Percentiles rank a stretch among this genome's conserved stretches.
Evolutionary conservation across 495 filamentous ascomycete genomes (phyloP).

Genomic region (Jackrogersella minutella): DNA sequence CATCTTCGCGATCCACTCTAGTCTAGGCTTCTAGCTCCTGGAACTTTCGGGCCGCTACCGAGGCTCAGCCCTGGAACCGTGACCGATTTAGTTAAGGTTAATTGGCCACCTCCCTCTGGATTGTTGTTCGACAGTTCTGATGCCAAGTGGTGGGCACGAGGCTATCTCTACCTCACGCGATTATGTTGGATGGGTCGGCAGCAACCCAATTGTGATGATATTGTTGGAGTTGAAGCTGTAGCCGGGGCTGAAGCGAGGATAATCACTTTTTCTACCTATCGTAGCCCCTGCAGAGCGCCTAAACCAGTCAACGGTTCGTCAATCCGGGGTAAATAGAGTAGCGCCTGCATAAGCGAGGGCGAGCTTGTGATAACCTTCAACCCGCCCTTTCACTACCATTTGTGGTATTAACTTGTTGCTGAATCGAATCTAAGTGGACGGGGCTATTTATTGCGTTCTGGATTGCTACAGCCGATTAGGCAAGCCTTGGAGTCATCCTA

Average conservation of each 20-base stretch:
- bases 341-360: slow-evolving; percentile 35
- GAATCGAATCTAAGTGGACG: neutral
- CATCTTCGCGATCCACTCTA: slow-evolving; percentile 15
- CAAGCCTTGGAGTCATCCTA: neutral
- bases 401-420: neutral
- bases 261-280: neutral
- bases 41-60: slow-evolving; percentile 20
- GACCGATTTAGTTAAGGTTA: neutral
- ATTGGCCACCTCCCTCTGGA: neutral
- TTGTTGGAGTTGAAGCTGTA: slow-evolving; percentile 4
- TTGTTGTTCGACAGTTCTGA: neutral
- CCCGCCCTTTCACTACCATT: neutral
- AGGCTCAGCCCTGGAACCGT: neutral
- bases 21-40: slow-evolving; percentile 7
- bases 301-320: slow-evolving; percentile 2
- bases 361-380: slow-evolving; percentile 13
- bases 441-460: neutral
- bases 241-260: slow-evolving; percentile 6
- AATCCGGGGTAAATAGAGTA: slow-evolving; percentile 29
- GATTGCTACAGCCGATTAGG: too few relatives aligned
- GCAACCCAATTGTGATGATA: slow-evolving; percentile 7
- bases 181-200: neutral
- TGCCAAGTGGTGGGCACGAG: neutral
- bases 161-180: neutral
- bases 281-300: slow-evolving; percentile 11